Percentiles rank a stretch among this genome's conserved stretches.
Conservation (phyloP, 2,329 filamentous ascomycete genomes). For the Thyridium curvatum region DNA sequence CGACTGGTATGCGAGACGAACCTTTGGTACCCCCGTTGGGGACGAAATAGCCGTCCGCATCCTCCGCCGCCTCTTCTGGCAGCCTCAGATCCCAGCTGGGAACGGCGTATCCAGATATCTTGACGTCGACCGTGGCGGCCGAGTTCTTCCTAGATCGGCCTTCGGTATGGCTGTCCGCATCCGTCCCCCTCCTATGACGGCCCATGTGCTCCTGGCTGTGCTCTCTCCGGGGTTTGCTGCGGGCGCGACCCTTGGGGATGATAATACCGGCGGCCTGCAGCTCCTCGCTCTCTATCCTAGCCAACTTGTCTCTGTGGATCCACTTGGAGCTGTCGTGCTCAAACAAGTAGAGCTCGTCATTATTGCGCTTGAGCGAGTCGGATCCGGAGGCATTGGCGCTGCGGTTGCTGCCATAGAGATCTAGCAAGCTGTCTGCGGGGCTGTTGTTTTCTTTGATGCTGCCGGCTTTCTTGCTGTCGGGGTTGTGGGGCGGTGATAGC, state of each 20-base stretch:
- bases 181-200: slow-evolving; percentile 22
- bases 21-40: slow-evolving; percentile 48
- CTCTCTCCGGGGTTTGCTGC: slow-evolving; percentile 24
- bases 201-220: slow-evolving; percentile 19
- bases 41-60: slow-evolving; percentile 46
- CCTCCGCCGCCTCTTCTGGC: slow-evolving; percentile 69
- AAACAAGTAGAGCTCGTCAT: slow-evolving; percentile 12
- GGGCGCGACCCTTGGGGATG: slow-evolving; percentile 46
- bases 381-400: too few relatives aligned
- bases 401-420: slow-evolving; percentile 26
- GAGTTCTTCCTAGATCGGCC: slow-evolving; percentile 41
- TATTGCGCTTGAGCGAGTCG: slow-evolving; percentile 14
- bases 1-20: slow-evolving; percentile 80
- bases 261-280: slow-evolving; percentile 71
- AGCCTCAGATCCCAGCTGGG: slow-evolving; percentile 66
- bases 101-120: slow-evolving; percentile 29
- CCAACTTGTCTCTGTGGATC: slow-evolving; percentile 82
- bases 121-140: slow-evolving; percentile 26
- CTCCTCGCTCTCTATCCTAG: slow-evolving; percentile 74
- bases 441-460: slow-evolving; percentile 31
- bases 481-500: slow-evolving; percentile 10
- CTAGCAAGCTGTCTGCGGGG: slow-evolving; percentile 38
- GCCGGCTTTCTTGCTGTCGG: slow-evolving; percentile 25
- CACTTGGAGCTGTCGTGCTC: slow-evolving; percentile 63
- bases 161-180: slow-evolving; percentile 19